phyloP scores from a whole-genome alignment of 2,329 filamentous ascomycete genomes.

The Sordariomycetes sp. region DNA sequence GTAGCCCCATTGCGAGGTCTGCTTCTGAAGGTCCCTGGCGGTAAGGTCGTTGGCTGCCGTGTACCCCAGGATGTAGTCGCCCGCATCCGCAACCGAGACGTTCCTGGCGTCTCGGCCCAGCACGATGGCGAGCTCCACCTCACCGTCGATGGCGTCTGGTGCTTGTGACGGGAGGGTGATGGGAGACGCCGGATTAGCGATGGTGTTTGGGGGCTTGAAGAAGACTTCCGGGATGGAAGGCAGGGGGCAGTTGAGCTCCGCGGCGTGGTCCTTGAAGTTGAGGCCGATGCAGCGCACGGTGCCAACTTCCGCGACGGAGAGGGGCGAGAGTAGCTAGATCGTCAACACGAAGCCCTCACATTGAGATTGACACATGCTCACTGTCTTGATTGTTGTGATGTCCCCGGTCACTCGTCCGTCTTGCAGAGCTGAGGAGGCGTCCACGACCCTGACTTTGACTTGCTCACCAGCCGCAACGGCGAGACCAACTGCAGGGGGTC shows the following conservation, averaged over 20 bases:
- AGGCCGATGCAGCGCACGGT: conserved; percentile 35
- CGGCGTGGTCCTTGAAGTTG: conserved; percentile 23
- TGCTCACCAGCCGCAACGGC: conserved; percentile 9
- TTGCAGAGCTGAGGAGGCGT: conserved; percentile 12
- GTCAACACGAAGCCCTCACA: neutral
- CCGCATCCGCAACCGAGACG: conserved; percentile 33
- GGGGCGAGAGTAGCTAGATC: conserved; percentile 6
- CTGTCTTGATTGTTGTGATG: conserved; percentile 16
- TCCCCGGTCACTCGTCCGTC: conserved; percentile 15
- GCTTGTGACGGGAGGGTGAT: conserved; percentile 35
- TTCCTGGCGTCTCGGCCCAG: conserved; percentile 37
- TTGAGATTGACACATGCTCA: neutral
- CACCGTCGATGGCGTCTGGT: conserved; percentile 35
- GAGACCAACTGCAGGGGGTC: conserved; percentile 8
- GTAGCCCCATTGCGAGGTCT: conserved; percentile 39
- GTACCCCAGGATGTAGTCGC: conserved; percentile 45
- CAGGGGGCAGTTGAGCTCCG: conserved; percentile 15
- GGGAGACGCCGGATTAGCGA: conserved; percentile 28
- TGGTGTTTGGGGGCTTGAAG: conserved; percentile 30
- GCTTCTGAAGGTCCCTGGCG: conserved; percentile 38
- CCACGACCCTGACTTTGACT: conserved; percentile 11
- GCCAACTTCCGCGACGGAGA: conserved; percentile 6
- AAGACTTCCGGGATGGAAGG: conserved; percentile 20
- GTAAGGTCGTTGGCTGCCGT: conserved; percentile 48
- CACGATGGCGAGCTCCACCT: conserved; percentile 40